Evolutionary conservation across 441 rosid genomes (phyloP).

Genomic region (Erodium moschatum): DNA sequence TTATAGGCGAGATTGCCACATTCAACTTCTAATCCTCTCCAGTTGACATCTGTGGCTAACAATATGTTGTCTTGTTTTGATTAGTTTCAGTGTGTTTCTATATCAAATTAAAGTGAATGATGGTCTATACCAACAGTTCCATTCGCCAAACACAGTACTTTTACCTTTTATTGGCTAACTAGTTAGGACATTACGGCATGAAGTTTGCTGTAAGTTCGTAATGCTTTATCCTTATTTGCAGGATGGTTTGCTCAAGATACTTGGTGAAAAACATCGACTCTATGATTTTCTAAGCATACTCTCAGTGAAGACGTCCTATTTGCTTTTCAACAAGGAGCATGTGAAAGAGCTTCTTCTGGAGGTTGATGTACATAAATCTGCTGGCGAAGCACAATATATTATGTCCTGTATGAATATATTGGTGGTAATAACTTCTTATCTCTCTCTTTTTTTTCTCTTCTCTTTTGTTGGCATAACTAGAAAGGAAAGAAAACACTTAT

Average conservation of each 20-base stretch:
- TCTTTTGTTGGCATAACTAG: neutral
- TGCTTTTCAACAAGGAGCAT: slow-evolving; percentile 83
- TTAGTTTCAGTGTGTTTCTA: neutral
- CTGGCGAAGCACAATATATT: slow-evolving; percentile 40
- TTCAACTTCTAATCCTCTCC: neutral
- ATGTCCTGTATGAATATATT: slow-evolving; percentile 81
- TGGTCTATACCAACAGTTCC: neutral
- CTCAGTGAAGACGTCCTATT: slow-evolving; percentile 79
- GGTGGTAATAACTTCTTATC: slow-evolving; percentile 58
- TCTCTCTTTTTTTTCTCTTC: neutral
- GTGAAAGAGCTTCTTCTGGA: slow-evolving; percentile 75
- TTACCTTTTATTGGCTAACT: neutral
- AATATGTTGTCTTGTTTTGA: neutral
- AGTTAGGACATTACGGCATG: neutral
- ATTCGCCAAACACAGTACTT: neutral
- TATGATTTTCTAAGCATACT: slow-evolving; percentile 77
- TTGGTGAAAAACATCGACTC: slow-evolving; percentile 79
- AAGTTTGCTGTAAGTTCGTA: slow-evolving; percentile 12
- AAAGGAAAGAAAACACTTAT: neutral
- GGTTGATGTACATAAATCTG: slow-evolving; percentile 50
- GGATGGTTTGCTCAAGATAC: slow-evolving; percentile 89
- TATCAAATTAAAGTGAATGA: neutral
- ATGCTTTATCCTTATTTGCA: slow-evolving; percentile 32
- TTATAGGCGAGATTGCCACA: neutral
- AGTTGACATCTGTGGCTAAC: neutral